These are phyloP conservation scores for Termitomyces sp. DNA, from an alignment of 768 basidiomycete genomes.

Conservation along the genomic window DNA sequence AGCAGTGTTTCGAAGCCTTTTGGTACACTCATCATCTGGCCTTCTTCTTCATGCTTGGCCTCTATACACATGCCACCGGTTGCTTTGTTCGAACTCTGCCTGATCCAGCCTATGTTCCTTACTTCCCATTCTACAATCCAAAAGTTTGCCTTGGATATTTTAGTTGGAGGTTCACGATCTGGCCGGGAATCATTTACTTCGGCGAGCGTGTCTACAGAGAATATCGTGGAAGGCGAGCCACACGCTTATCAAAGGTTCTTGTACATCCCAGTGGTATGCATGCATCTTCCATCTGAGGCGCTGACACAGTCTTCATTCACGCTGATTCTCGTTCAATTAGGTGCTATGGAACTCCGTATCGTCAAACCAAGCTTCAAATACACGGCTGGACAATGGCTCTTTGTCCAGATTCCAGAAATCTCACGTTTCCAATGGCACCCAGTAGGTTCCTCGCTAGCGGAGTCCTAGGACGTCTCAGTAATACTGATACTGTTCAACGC, in stretches of 20 bases:
- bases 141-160: conserved; percentile 88
- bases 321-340: conserved; percentile 26
- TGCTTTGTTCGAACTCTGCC: conserved; percentile 91
- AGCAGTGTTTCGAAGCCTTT: conserved; percentile 91
- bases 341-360: conserved; percentile 92
- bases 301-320: conserved; percentile 1
- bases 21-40: conserved; percentile 97
- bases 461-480: neutral
- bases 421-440: conserved; percentile 91
- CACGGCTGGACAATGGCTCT: conserved; percentile 88
- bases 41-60: conserved; percentile 89
- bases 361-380: conserved; percentile 91
- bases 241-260: conserved; percentile 78
- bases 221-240: conserved; percentile 72
- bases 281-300: neutral
- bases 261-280: conserved; percentile 80
- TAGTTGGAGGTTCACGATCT: conserved; percentile 89
- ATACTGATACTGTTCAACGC: neutral
- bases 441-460: conserved; percentile 40
- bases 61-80: conserved; percentile 88
- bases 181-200: conserved; percentile 89
- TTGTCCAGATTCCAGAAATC: conserved; percentile 83
- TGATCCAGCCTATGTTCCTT: conserved; percentile 58
- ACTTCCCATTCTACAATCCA: conserved; percentile 86
- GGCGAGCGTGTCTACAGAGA: conserved; percentile 83